Percentiles rank a stretch among this genome's conserved stretches.
Evolutionary conservation across 116 monocot species (phyloP).

Genomic region (Cymodocea nodosa): DNA sequence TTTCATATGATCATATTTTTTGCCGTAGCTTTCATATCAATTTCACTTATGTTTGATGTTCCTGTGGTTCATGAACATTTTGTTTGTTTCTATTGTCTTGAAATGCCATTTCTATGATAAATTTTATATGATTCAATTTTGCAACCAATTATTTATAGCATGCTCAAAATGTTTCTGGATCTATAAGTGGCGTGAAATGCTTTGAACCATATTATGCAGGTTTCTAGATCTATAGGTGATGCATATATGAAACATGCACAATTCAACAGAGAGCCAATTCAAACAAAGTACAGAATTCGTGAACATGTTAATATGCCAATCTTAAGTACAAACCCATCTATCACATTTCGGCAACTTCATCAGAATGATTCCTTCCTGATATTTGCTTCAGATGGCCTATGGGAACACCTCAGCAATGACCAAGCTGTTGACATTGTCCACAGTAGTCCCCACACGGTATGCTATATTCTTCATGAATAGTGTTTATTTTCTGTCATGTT

Average conservation of each 20-base stretch:
- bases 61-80: too few species aligned
- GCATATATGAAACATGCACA: slow-evolving; percentile 26
- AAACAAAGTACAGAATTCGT: slow-evolving; percentile 18
- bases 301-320: slow-evolving; percentile 18
- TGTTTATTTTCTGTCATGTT: too few species aligned
- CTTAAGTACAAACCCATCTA: slow-evolving; percentile 20
- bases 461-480: background rate
- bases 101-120: too few species aligned
- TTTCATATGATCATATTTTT: too few species aligned
- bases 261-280: slow-evolving; percentile 24
- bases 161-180: too few species aligned
- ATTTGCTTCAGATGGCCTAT: slow-evolving; percentile 33
- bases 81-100: too few species aligned
- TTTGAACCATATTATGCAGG: slow-evolving; percentile 11
- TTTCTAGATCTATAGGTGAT: slow-evolving; percentile 29
- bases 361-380: slow-evolving; percentile 26
- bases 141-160: too few species aligned
- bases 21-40: too few species aligned
- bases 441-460: slow-evolving; percentile 16
- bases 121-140: too few species aligned
- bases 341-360: slow-evolving; percentile 12
- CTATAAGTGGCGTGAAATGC: background rate
- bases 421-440: slow-evolving; percentile 30
- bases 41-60: too few species aligned
- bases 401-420: slow-evolving; percentile 31